Base-by-base conservation (phyloP, 352 stramenopile species). In the Achlya hypogyna region DNA sequence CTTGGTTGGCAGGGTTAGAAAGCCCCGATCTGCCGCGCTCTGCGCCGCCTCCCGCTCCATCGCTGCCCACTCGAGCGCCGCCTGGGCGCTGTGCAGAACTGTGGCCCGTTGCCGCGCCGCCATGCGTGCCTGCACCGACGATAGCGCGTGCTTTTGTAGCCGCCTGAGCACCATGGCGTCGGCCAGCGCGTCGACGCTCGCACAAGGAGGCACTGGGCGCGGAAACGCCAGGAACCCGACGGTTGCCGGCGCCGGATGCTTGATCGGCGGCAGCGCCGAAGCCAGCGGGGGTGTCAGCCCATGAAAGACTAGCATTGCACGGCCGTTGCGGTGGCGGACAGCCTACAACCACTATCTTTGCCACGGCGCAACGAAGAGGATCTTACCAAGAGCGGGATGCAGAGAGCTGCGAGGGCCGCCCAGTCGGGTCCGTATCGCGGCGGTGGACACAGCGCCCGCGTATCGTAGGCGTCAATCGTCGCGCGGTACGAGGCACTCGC, bases 101-200 rank as follows among this genome's bases (percentile, higher is more conserved):
- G 38, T 20, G 42, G 22, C 2, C 18, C 16, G 16, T 51, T 38
- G 43, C 25, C 59, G 42, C 18, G 2, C 31, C 20, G 16, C 23
- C 38, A 65, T 65, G 42, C 59, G 59, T 6, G 47, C 59, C 22
- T 53, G 38, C 1, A 65, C 28, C 25, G 59, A 65, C 28, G 59
- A 65, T 2, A 29, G 29, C 42, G 43, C 31, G 35, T 65, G 59
- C 47, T 65, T 65, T 25, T 65, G n/a, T 18, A 65, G 42, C 23
- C 59, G 59, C 12, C 14, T 31, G 1, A 32, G 38, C 6, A 51
- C 59, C 35, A 65, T 65, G 38, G 27, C 8, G 22, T 56, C 29
- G 38, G 59, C 47, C 27, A 35, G 20, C 20, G 43, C 22, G 42
- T 65, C 40, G 25, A 56, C 49, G 10, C 25, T 3, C 20, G 49